Conservation (phyloP, 257 asterid genomes). For the Mitragyna speciosa region DNA sequence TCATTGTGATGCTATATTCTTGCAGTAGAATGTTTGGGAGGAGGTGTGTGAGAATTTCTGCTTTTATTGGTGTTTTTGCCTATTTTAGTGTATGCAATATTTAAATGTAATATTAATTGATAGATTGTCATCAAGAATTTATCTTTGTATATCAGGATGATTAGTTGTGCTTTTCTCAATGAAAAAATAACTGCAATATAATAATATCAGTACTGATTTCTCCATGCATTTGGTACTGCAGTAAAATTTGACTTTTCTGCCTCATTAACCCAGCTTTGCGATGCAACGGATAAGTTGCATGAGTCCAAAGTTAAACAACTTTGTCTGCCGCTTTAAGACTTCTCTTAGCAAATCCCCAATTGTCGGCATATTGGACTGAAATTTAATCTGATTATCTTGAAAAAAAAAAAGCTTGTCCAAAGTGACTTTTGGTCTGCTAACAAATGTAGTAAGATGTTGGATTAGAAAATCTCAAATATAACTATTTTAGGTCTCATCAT, state of each 20-base stretch:
- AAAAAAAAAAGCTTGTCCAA: not conserved
- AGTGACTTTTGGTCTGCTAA: too few relatives aligned
- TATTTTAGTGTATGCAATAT: not conserved
- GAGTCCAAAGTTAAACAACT: constrained; percentile 5
- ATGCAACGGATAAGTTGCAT: not conserved
- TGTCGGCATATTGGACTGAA: too few relatives aligned
- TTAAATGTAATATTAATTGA: not conserved
- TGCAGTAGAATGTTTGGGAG: constrained; percentile 6
- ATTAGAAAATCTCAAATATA: not conserved
- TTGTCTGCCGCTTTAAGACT: constrained; percentile 37
- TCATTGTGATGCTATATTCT: not conserved
- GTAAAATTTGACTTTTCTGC: not conserved
- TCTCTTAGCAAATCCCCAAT: not conserved
- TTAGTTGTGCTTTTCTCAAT: not conserved
- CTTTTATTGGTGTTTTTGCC: constrained; percentile 5
- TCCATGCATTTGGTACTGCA: not conserved
- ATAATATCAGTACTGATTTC: not conserved
- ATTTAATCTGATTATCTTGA: not conserved
- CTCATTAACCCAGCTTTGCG: not conserved
- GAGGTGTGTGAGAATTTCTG: constrained; percentile 3
- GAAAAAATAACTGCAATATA: not conserved
- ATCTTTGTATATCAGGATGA: not conserved
- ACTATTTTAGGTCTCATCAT: not conserved
- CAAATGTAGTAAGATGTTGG: not conserved
- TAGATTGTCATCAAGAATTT: not conserved